These are phyloP conservation scores for Phaeosphaeriaceae sp. DNA, from an alignment of 2,329 filamentous ascomycete genomes.

Conservation along the genomic window DNA sequence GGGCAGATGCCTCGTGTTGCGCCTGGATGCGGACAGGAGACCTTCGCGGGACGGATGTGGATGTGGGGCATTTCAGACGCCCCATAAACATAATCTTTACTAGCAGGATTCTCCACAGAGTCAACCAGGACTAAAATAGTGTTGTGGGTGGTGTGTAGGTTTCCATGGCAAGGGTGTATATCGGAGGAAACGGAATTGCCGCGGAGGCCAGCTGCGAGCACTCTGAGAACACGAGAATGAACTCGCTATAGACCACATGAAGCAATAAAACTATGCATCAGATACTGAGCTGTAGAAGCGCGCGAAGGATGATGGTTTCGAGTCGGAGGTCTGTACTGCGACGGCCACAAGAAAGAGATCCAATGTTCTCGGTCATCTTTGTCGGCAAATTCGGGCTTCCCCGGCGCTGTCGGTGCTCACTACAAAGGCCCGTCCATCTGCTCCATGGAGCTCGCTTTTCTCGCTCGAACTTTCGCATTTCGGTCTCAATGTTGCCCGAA, in stretches of 20 bases:
- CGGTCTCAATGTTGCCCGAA: not conserved
- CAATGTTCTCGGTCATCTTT: not conserved
- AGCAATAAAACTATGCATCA: not conserved
- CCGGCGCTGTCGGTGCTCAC: not conserved
- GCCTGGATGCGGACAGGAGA: not conserved
- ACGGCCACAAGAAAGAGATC: not conserved
- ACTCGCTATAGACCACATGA: not conserved
- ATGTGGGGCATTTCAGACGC: not conserved
- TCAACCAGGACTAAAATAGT: not conserved
- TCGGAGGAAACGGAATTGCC: not conserved
- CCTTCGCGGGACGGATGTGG: not conserved
- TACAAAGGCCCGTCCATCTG: not conserved
- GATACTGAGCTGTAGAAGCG: not conserved
- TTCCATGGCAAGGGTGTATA: not conserved
- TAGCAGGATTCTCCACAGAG: not conserved
- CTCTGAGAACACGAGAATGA: not conserved
- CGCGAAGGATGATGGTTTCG: not conserved
- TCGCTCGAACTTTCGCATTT: not conserved
- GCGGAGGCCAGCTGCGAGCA: not conserved
- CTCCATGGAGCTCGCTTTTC: not conserved
- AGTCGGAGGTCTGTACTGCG: not conserved
- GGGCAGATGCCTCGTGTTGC: not conserved
- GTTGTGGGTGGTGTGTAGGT: not conserved
- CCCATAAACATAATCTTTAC: not conserved
- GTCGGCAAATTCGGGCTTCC: conserved; percentile 2